A percentile compares a stretch with the other conserved stretches of the same genome.
phyloP scores from a whole-genome alignment of 1,139 yeast species.

The Saccharomycopsis hybrid region DNA sequence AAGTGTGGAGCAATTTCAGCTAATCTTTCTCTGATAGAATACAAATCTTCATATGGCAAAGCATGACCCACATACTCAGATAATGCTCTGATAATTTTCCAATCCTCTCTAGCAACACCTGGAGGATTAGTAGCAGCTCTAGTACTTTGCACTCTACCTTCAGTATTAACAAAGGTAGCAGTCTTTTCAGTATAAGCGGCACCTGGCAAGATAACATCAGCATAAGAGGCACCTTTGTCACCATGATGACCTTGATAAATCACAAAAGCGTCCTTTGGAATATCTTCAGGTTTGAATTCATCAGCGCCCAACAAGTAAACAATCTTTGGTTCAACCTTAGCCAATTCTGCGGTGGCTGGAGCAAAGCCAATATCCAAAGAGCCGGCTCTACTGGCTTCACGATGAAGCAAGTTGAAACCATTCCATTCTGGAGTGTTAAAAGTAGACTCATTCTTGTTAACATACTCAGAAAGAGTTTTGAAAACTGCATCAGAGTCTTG shows the following conservation, averaged over 20 bases:
- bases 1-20: slow-evolving; percentile 79
- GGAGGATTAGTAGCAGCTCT: slow-evolving; percentile 91
- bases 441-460: slow-evolving; percentile 45
- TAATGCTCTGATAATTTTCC: slow-evolving; percentile 83
- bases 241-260: slow-evolving; percentile 93
- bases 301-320: slow-evolving; percentile 82
- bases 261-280: slow-evolving; percentile 82
- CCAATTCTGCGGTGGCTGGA: slow-evolving; percentile 36
- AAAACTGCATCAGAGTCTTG: slow-evolving; percentile 59
- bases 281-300: slow-evolving; percentile 61
- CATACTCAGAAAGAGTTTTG: slow-evolving; percentile 59
- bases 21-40: slow-evolving; percentile 63
- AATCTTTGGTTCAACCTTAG: slow-evolving; percentile 59
- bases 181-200: slow-evolving; percentile 86
- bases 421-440: slow-evolving; percentile 74
- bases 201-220: slow-evolving; percentile 84
- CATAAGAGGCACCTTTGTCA: slow-evolving; percentile 81
- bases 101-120: slow-evolving; percentile 87
- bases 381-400: slow-evolving; percentile 83
- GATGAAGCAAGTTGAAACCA: slow-evolving; percentile 73
- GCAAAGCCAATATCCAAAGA: slow-evolving; percentile 83
- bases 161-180: slow-evolving; percentile 86
- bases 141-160: slow-evolving; percentile 81
- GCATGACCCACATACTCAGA: slow-evolving; percentile 69
- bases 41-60: slow-evolving; percentile 72